phyloP scores from a whole-genome alignment of 352 stramenopile genomes.

The Saprolegnia diclina region DNA sequence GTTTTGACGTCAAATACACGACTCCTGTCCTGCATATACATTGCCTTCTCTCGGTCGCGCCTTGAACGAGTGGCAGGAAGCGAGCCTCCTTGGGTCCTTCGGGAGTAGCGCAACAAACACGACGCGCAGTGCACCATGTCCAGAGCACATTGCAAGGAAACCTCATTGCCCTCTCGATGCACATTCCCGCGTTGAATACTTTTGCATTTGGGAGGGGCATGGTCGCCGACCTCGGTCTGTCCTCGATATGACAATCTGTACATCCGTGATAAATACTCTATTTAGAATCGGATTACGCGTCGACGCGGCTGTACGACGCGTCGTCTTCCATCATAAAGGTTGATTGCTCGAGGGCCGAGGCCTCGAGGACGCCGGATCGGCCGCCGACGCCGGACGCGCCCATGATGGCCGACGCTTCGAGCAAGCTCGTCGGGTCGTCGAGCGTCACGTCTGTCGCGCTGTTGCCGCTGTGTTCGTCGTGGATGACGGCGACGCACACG shows the following conservation, averaged over 20 bases:
- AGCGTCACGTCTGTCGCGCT: slow-evolving; percentile 23
- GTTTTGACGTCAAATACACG: background rate
- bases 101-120: too few relatives aligned
- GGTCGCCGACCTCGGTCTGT: too few relatives aligned
- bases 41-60: too few relatives aligned
- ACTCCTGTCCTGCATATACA: background rate
- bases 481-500: slow-evolving; percentile 24
- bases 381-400: background rate
- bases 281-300: background rate
- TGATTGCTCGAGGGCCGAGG: background rate
- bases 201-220: too few relatives aligned
- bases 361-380: background rate
- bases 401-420: background rate
- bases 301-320: slow-evolving; percentile 8
- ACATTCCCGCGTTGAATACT: too few relatives aligned
- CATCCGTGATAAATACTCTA: slow-evolving; percentile 10
- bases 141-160: too few relatives aligned
- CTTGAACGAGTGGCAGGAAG: too few relatives aligned
- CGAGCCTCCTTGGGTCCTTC: too few relatives aligned
- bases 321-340: background rate
- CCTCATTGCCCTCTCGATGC: too few relatives aligned
- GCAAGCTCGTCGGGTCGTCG: slow-evolving; percentile 2
- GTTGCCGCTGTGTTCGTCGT: background rate
- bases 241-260: background rate
- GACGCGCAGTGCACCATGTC: too few relatives aligned